Base-by-base conservation (phyloP, 192 early-diverging fungal genomes). In the Linnemannia zychae region DNA sequence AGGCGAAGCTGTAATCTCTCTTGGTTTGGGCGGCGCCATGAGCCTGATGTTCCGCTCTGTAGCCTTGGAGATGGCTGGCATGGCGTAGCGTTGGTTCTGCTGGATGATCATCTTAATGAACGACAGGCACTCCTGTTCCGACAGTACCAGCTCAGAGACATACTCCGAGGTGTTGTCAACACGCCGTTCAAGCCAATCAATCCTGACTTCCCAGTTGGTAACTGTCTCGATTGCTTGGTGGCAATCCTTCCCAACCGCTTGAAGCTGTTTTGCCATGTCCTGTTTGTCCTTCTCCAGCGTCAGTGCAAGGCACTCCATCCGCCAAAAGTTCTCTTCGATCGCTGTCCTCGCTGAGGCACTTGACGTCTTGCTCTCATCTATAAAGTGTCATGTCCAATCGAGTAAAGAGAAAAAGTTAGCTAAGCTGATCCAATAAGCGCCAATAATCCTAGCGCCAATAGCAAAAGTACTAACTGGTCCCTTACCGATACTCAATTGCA, bases 81-180 rank as follows among this genome's bases (percentile, higher is more conserved):
- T 84, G 33, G 82, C 76, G 31, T 84, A 84, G 2, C 77, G 76
- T 31, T 67, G 63, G 49, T 84, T 84, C 40, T 84, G 82, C 28
- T 84, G 77, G 68, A 84, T 84, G 38, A 84, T 84, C 82, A 84
- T 79, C 68, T 75, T 84, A 67, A 84, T 73, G 38, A 84, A 84
- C 4, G 82, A 84, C 82, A 84, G 79, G 33, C 82, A 84, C 63
- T 84, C 81, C 60, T 84, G 81, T 49, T 84, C 81, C 18, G 81
- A 84, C 31, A 84, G 76, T 18, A 84, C 81, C 66, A 84, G 36
- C n/a, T 84, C 81, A 40, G 81, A 84, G 37, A 84, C 81, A 47
- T 84, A 84, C 68, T 84, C 81, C 16, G 81, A 84, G 11, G 81
- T 84, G 47, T 84, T 84, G 44, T 84, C 81, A 5, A 84, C 66